phyloP scores from a whole-genome alignment of 306 rosid species.

The Casuarina equisetifolia region DNA sequence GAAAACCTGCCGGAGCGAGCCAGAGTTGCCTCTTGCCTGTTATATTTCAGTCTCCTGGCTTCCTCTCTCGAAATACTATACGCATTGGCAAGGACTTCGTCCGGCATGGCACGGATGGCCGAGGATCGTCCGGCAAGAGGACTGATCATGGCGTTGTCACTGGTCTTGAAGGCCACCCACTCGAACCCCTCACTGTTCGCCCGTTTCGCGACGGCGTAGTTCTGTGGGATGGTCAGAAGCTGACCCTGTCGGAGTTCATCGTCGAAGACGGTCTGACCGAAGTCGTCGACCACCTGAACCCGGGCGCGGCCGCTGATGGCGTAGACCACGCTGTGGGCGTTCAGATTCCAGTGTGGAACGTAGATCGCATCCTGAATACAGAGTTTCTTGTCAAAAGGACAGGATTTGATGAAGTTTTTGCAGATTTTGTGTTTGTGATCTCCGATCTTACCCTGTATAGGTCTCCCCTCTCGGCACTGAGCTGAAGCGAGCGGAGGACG shows the following conservation, averaged over 20 bases:
- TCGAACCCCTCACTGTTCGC: conserved; percentile 41
- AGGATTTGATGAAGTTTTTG: neutral
- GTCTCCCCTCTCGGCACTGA: conserved; percentile 44
- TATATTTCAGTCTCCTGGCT: conserved; percentile 41
- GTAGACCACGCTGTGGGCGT: conserved; percentile 50
- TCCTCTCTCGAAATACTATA: conserved; percentile 34
- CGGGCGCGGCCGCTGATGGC: conserved; percentile 52
- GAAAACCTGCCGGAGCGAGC: conserved; percentile 31
- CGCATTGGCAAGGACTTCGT: conserved; percentile 38
- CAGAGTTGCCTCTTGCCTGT: conserved; percentile 19
- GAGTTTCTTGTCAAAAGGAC: neutral
- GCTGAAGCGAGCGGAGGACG: conserved; percentile 32
- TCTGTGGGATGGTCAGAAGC: conserved; percentile 56
- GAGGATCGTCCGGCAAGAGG: conserved; percentile 50
- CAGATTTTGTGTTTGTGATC: neutral
- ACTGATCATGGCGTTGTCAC: conserved; percentile 33
- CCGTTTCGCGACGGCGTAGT: conserved; percentile 44
- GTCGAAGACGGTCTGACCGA: conserved; percentile 43
- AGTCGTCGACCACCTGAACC: conserved; percentile 51
- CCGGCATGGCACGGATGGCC: conserved; percentile 32
- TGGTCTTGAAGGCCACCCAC: conserved; percentile 60
- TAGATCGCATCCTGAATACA: conserved; percentile 54
- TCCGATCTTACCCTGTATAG: conserved; percentile 32
- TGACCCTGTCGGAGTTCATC: conserved; percentile 42
- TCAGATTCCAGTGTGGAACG: conserved; percentile 57